Evolutionary conservation across 1,139 yeast species (phyloP), one percentile per base, ranked within the genome.

Genomic region (Chernovozyma sophiae-reginae): DNA sequence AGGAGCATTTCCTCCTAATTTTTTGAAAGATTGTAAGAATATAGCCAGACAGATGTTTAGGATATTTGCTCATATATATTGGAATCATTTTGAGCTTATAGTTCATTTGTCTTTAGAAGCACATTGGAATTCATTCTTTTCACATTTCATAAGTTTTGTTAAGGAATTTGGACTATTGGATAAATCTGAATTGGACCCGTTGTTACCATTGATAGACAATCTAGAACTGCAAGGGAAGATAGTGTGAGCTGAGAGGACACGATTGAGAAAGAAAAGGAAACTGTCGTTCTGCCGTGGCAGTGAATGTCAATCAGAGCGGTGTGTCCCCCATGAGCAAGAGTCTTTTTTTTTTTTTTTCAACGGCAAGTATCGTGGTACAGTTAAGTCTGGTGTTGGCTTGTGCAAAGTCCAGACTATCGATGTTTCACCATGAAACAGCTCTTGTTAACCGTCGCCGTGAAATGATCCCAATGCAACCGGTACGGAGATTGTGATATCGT

Each of bases 111-210:
- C 95, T 3, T 61, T 92, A 43, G 98, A 92, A 58, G 97, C 98
- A 2, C 98, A 94, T 58, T 92, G 96, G 96, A 92, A 94, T 60
- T 89, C 97, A 4, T 87, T 90, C 53, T 94, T 92, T 61, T 94
- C 96, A n/a, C 98, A 94, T 58, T 92, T 85, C 55, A 74, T 90
- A 35, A 83, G 95, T 39, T 86, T 92, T 53, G 79, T 84, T 14
- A 83, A 84, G 51, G 96, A 89, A 48, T 92, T 86, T 60, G 81
- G 77, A 38, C 72, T 92, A 46, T 70, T 92, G 33, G 97, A 90
- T 46, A 65, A 79, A 41, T 69, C 72, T 43, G 98, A 92, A 48
- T 66, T 89, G 62, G 84, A 72, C 42, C 98, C 98, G 1, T 65
- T 92, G 46, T 61, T 72, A 38, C 81, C 85, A 2, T 68, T 92